A percentile compares a stretch with the other conserved stretches of the same genome.
phyloP scores from a whole-genome alignment of 306 rosid genomes.

The Pterocarpus santalinus region DNA sequence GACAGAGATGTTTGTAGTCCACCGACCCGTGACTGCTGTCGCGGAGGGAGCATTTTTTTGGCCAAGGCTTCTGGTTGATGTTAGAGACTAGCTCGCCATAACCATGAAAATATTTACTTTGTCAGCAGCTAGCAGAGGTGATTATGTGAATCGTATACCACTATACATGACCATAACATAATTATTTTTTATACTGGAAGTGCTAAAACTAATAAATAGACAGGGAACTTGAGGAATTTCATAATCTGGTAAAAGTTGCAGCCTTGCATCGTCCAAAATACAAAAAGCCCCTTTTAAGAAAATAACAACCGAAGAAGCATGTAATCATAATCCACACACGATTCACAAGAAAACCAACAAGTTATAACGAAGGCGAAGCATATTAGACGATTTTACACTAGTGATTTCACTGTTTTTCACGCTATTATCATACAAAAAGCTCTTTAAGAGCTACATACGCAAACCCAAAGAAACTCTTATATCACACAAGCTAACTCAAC shows the following conservation, averaged over 20 bases:
- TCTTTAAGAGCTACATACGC: neutral
- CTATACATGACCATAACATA: neutral
- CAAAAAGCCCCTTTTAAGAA: neutral
- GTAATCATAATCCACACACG: neutral
- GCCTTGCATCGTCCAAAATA: conserved; percentile 18
- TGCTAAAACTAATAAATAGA: conserved; percentile 11
- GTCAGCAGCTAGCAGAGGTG: conserved; percentile 38
- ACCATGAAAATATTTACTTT: conserved; percentile 58
- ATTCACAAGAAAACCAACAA: conserved; percentile 31
- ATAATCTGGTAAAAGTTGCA: conserved; percentile 24
- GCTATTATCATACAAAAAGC: neutral
- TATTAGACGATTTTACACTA: neutral
- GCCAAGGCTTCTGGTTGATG: conserved; percentile 57
- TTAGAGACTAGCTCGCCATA: conserved; percentile 69
- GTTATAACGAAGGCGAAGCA: neutral
- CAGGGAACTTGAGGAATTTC: neutral
- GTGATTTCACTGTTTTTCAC: neutral
- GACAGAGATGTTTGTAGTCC: conserved; percentile 86
- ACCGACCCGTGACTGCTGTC: conserved; percentile 84
- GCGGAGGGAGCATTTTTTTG: conserved; percentile 78
- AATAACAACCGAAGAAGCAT: neutral
- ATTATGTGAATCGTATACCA: conserved; percentile 31
- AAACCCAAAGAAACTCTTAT: neutral
- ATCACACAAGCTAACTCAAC: neutral
- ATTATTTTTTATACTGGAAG: neutral